These are phyloP conservation scores for Astragalus membranaceus DNA, from an alignment of 306 rosid genomes.

Conservation along the genomic window DNA sequence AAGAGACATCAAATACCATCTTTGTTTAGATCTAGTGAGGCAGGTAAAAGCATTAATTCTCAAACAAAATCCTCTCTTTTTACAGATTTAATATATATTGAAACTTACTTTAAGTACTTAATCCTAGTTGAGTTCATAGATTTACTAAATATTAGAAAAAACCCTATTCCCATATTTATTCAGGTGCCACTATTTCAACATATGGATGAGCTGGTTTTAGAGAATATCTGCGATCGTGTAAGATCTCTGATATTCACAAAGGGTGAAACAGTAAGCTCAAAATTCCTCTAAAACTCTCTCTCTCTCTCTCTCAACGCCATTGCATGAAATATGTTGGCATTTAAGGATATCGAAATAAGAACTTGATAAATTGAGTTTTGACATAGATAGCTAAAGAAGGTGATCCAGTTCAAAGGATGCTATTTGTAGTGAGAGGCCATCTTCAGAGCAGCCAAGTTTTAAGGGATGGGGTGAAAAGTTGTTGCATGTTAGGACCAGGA, in stretches of 20 bases:
- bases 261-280: constrained; percentile 69
- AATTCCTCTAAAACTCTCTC: not conserved
- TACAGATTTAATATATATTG: too few species aligned
- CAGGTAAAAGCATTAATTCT: too few species aligned
- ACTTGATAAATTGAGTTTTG: not conserved
- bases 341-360: too few species aligned
- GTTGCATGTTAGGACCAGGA: constrained; percentile 86
- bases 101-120: too few species aligned
- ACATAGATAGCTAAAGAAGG: constrained; percentile 76
- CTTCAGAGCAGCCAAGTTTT: constrained; percentile 83
- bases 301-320: too few species aligned
- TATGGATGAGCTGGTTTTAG: constrained; percentile 82
- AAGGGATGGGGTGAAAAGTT: constrained; percentile 74
- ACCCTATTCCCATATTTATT: too few species aligned
- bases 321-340: too few species aligned
- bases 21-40: constrained; percentile 75
- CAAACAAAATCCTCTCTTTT: too few species aligned
- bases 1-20: constrained; percentile 85
- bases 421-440: constrained; percentile 84
- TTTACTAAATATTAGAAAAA: too few species aligned
- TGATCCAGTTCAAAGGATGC: constrained; percentile 90
- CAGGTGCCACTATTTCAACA: constrained; percentile 88
- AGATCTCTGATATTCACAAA: constrained; percentile 89
- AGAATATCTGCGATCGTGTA: constrained; percentile 85
- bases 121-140: too few species aligned